Conservation (phyloP, 495 filamentous ascomycete genomes). For the Lasiosphaeria miniovina region DNA sequence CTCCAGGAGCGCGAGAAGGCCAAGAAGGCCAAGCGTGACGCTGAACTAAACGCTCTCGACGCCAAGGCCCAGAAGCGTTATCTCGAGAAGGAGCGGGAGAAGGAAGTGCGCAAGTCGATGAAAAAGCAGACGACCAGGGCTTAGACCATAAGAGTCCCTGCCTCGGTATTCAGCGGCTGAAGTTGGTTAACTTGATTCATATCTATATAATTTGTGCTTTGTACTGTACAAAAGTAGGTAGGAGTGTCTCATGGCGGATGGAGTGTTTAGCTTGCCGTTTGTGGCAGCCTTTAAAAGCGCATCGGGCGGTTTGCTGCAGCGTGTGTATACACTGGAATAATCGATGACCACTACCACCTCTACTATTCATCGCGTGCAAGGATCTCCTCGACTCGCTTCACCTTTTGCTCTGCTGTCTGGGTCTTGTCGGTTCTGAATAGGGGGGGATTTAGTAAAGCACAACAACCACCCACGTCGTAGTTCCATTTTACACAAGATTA, state of each 20-base stretch:
- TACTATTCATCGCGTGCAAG: conserved; percentile 24
- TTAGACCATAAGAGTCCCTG: conserved; percentile 9
- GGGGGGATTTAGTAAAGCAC: neutral
- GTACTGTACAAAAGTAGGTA: neutral
- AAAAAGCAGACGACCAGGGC: conserved; percentile 65
- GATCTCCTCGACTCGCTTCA: conserved; percentile 45
- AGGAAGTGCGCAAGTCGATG: conserved; percentile 67
- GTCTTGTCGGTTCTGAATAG: conserved; percentile 44
- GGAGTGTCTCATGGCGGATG: too few relatives aligned
- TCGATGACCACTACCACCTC: neutral
- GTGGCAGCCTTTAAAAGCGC: too few relatives aligned
- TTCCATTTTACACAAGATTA: neutral
- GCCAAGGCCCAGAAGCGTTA: conserved; percentile 96
- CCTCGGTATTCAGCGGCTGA: neutral
- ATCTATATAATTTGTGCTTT: neutral
- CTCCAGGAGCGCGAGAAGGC: conserved; percentile 71
- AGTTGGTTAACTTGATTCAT: neutral
- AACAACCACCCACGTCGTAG: neutral
- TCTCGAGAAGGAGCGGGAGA: conserved; percentile 85
- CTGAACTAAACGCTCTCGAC: conserved; percentile 72
- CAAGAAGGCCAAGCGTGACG: conserved; percentile 92
- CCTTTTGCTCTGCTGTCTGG: conserved; percentile 47
- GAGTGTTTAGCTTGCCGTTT: too few relatives aligned
- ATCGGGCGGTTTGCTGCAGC: neutral
- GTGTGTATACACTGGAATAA: neutral